Evolutionary conservation across 805 yeast genomes (phyloP).

Genomic region (Schizosaccharomyces pombe): DNA sequence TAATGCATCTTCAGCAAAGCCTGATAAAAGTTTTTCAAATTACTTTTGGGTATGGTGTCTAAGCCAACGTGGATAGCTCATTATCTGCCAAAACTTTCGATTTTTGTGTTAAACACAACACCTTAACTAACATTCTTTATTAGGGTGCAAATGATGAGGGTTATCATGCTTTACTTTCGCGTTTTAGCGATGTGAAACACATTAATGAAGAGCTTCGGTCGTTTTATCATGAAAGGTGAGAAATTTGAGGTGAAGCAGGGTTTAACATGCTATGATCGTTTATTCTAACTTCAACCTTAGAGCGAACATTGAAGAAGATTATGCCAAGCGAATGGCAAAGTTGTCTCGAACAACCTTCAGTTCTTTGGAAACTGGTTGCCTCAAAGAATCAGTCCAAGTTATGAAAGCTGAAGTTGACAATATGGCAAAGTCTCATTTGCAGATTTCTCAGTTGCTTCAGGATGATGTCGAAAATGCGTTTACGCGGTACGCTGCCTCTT

Average conservation of each 20-base stretch:
- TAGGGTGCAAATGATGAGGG: slow-evolving; percentile 2
- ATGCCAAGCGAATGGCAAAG: slow-evolving; percentile 29
- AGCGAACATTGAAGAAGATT: slow-evolving; percentile 53
- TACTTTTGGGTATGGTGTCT: slow-evolving; percentile 1
- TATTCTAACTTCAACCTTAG: slow-evolving; percentile 7
- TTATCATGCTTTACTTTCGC: slow-evolving; percentile 8
- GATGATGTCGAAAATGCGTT: slow-evolving; percentile 31
- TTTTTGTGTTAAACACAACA: background rate
- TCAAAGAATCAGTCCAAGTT: slow-evolving; percentile 35
- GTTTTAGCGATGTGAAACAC: slow-evolving; percentile 35
- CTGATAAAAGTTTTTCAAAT: background rate
- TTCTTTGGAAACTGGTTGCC: slow-evolving; percentile 32
- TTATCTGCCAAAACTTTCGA: background rate
- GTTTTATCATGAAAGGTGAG: slow-evolving; percentile 27
- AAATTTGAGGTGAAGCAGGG: background rate
- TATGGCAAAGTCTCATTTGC: slow-evolving; percentile 32
- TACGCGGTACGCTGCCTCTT: slow-evolving; percentile 9
- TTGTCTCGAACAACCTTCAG: slow-evolving; percentile 32
- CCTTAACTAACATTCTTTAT: background rate
- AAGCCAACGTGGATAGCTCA: too few relatives aligned
- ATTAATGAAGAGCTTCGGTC: slow-evolving; percentile 31
- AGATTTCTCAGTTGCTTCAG: slow-evolving; percentile 27
- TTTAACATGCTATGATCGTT: background rate
- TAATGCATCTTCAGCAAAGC: background rate
- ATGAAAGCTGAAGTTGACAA: slow-evolving; percentile 37